These are phyloP conservation scores for Phlyctochytrium arcticum DNA, from an alignment of 192 early-diverging fungal species.

Conservation along the genomic window DNA sequence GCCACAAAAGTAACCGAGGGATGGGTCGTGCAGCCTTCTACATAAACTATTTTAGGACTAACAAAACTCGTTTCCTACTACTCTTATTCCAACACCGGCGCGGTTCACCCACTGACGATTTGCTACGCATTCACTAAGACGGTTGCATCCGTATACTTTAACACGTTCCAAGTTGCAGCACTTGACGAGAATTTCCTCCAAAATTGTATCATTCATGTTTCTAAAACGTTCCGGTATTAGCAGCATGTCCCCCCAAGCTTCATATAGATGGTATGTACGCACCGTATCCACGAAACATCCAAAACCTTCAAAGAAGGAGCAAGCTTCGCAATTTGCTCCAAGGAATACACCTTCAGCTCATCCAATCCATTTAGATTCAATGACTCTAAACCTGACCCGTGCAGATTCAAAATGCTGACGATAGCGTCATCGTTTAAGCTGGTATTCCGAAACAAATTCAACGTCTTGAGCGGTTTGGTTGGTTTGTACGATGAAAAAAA, in stretches of 20 bases:
- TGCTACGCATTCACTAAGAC: slow-evolving; percentile 43
- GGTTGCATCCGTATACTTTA: slow-evolving; percentile 73
- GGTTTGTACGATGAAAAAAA: slow-evolving; percentile 42
- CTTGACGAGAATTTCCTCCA: slow-evolving; percentile 50
- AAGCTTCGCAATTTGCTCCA: slow-evolving; percentile 45
- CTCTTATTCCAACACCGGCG: slow-evolving; percentile 22
- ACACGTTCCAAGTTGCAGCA: slow-evolving; percentile 50
- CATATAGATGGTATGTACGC: neutral
- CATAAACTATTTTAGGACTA: neutral
- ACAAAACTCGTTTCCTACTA: slow-evolving; percentile 44
- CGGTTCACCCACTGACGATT: slow-evolving; percentile 20
- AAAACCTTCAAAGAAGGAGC: slow-evolving; percentile 45
- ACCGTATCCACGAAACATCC: slow-evolving; percentile 70
- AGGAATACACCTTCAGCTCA: slow-evolving; percentile 50
- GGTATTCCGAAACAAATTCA: slow-evolving; percentile 64
- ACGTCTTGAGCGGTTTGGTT: slow-evolving; percentile 33
- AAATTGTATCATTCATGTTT: slow-evolving; percentile 63
- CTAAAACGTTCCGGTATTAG: too few relatives aligned
- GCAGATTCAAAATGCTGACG: slow-evolving; percentile 40
- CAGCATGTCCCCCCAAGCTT: neutral
- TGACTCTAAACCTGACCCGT: slow-evolving; percentile 43
- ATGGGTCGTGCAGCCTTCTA: neutral
- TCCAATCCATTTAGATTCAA: slow-evolving; percentile 72
- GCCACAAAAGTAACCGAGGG: neutral
- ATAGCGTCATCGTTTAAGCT: slow-evolving; percentile 61